Evolutionary conservation across 805 yeast species (phyloP).

Genomic region (Zygosaccharomyces rouxii): DNA sequence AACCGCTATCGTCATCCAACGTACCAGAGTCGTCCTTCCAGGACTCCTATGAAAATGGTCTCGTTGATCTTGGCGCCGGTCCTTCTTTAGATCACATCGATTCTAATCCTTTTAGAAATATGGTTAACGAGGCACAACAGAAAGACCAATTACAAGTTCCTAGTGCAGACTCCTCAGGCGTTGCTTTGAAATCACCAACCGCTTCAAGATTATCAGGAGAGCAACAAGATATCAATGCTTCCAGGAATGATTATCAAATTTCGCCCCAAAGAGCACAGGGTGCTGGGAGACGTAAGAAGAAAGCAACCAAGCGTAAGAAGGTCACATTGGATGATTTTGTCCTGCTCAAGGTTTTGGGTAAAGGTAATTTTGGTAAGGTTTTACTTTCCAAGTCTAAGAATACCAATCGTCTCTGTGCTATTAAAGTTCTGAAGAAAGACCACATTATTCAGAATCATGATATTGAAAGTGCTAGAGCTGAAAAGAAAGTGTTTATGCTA

Average conservation of each 20-base stretch:
- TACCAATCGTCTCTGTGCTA: conserved; percentile 80
- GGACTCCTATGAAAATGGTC: conserved; percentile 7
- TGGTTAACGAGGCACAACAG: conserved; percentile 21
- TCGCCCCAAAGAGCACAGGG: conserved; percentile 28
- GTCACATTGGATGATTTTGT: conserved; percentile 94
- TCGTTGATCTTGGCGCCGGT: not conserved
- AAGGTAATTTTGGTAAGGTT: conserved; percentile 98
- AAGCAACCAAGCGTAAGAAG: conserved; percentile 49
- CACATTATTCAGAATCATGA: conserved; percentile 94
- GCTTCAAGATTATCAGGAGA: not conserved
- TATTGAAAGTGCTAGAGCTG: conserved; percentile 90
- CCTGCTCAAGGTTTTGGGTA: conserved; percentile 90
- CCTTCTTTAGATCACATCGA: conserved; percentile 4
- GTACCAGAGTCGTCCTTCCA: conserved; percentile 4
- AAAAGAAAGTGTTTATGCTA: conserved; percentile 79
- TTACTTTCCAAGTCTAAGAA: conserved; percentile 93
- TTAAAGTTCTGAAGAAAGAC: conserved; percentile 93
- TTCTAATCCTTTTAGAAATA: conserved; percentile 27
- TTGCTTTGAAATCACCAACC: not conserved
- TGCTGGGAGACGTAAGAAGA: conserved; percentile 25
- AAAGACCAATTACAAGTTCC: conserved; percentile 15
- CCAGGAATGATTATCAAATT: conserved; percentile 11
- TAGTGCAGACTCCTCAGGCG: not conserved
- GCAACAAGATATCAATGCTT: conserved; percentile 6
- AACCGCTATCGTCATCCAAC: conserved; percentile 7